A percentile compares a stretch with the other conserved stretches of the same genome.
phyloP scores from a whole-genome alignment of 768 basidiomycete species.

The Gyrodon lividus region DNA sequence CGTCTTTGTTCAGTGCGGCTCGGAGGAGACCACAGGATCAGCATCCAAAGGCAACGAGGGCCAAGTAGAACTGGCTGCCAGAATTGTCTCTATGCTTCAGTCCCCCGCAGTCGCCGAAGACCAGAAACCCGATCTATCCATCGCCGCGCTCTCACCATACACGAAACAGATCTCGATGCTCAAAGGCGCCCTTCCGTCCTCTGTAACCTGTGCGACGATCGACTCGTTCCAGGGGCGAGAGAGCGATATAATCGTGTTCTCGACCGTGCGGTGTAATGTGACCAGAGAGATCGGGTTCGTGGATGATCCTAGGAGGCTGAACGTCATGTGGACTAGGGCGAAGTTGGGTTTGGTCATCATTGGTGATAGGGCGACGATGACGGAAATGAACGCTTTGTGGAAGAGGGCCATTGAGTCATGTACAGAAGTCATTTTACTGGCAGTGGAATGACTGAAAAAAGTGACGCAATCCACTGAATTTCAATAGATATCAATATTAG shows the following conservation, averaged over 20 bases:
- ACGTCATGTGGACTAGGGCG: conserved; percentile 73
- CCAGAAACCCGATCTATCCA: not conserved
- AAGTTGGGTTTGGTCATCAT: conserved; percentile 56
- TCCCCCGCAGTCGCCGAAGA: not conserved
- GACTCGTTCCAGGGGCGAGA: conserved; percentile 65
- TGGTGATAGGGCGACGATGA: conserved; percentile 55
- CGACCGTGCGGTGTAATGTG: conserved; percentile 60
- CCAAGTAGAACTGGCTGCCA: conserved; percentile 52
- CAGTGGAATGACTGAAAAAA: too few species aligned
- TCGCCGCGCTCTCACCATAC: conserved; percentile 50
- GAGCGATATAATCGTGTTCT: conserved; percentile 64
- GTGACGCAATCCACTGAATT: too few species aligned
- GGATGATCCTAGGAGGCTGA: conserved; percentile 54
- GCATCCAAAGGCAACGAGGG: conserved; percentile 62
- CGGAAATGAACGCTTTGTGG: conserved; percentile 45
- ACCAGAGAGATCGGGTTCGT: conserved; percentile 64
- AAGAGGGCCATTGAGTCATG: conserved; percentile 44
- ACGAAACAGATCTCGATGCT: conserved; percentile 53
- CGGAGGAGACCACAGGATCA: conserved; percentile 58
- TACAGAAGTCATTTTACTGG: conserved; percentile 22
- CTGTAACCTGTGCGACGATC: conserved; percentile 12
- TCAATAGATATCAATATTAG: too few species aligned
- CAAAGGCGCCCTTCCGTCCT: conserved; percentile 34
- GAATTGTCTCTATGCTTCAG: conserved; percentile 44
- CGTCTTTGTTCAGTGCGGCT: conserved; percentile 55